Evolutionary conservation across 2,329 filamentous ascomycete genomes (phyloP).

Genomic region (Thermoascus crustaceus): DNA sequence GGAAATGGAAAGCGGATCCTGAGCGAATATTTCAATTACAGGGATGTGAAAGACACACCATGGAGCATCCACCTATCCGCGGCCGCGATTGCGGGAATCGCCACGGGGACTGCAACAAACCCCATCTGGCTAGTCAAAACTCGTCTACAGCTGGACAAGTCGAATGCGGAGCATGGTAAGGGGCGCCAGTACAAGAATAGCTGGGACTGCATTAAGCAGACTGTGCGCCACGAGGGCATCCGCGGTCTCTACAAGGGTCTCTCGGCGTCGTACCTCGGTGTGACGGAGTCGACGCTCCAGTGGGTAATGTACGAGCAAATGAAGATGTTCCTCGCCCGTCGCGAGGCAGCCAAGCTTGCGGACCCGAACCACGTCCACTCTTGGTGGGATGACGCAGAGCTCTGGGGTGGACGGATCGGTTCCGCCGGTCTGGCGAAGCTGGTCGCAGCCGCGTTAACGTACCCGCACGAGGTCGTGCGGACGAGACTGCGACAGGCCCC

Average conservation of each 20-base stretch:
- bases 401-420: slow-evolving; percentile 69
- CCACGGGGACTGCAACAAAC: slow-evolving; percentile 85
- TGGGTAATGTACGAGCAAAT: slow-evolving; percentile 93
- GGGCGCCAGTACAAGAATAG: slow-evolving; percentile 75
- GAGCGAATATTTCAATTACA: slow-evolving; percentile 53
- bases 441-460: slow-evolving; percentile 73
- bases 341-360: slow-evolving; percentile 51
- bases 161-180: slow-evolving; percentile 54
- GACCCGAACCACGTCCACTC: slow-evolving; percentile 55
- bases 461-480: slow-evolving; percentile 85
- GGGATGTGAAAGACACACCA: slow-evolving; percentile 44
- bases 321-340: slow-evolving; percentile 62
- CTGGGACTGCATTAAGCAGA: slow-evolving; percentile 77
- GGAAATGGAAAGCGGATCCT: slow-evolving; percentile 83
- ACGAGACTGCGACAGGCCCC: slow-evolving; percentile 81
- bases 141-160: slow-evolving; percentile 82
- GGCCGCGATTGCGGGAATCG: slow-evolving; percentile 69
- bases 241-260: slow-evolving; percentile 80
- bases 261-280: slow-evolving; percentile 83
- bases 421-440: slow-evolving; percentile 74
- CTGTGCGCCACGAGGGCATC: slow-evolving; percentile 70
- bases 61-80: slow-evolving; percentile 69
- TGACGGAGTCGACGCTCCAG: slow-evolving; percentile 82
- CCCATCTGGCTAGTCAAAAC: slow-evolving; percentile 98
- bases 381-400: slow-evolving; percentile 64